Base-by-base conservation (phyloP, 495 filamentous ascomycete species). In the Aspergillus ostianus region DNA sequence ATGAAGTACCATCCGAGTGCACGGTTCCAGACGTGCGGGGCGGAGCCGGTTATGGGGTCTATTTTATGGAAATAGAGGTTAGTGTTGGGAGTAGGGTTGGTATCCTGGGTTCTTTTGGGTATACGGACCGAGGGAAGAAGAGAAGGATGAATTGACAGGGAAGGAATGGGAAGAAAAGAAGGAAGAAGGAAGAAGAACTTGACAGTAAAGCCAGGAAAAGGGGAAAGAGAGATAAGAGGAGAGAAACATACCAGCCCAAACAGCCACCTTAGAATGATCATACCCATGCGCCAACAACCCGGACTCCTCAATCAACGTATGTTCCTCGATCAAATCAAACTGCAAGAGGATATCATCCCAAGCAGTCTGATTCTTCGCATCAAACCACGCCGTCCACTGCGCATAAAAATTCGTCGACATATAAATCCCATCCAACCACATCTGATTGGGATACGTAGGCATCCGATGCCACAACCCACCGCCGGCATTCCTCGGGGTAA, bases 381-480 rank as follows among this genome's bases (percentile, higher is more conserved):
- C 47, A 27, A 64, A 64, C 61, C 61, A 64, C 30, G 18, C 46
- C 2, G 62, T 64, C 19, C 55, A 64, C n/a, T 57, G 53, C 4
- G 62, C 57, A 15, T 60, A 64, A 20, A 64, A 60, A 50, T 58
- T 64, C 12, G 48, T 46, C 15, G 57, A 44, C 62, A 64, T 64
- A 15, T 64, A 60, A 26, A 64, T 60, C 3, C 62, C 62, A 57
- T 64, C 62, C 54, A 64, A 46, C 62, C 62, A 64, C 62, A 64
- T 64, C 50, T 64, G 62, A 20, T 64, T 51, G 7, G 62, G 62
- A 49, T 64, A 64, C 4, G 61, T 64, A 0, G 57, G 57, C n/a
- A 32, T 26, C n/a, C 61, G 61, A 53, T 64, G 61, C 61, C 57
- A 64, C 41, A 64, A 47, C 6, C 61, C 61, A 13, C 61, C 61